Base-by-base conservation (phyloP, 345 rosid genomes). In the Hypericum perforatum region DNA sequence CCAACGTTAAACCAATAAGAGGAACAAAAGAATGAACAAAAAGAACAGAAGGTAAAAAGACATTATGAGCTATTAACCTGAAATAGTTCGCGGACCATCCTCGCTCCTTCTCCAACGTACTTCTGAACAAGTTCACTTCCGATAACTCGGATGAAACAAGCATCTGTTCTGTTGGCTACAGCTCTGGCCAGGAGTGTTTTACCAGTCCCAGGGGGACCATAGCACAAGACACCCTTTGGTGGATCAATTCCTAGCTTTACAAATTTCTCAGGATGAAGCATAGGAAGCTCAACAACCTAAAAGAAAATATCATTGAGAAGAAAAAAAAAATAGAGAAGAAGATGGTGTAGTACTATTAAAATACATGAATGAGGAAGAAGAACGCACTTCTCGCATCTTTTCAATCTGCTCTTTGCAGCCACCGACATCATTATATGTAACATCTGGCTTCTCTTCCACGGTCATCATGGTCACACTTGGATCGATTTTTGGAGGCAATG, bases 401-500 rank as follows among this genome's bases (percentile, higher is more conserved):
- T 91, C 98, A 67, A 91, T 91, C 63, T 91, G 98, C 71, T 91
- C 98, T 71, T 91, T 91, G 61, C 98, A 91, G 49, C 98, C 95
- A 46, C 96, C 98, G 55, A 87, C 98, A 68, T 91, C 98, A 69
- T 87, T 87, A 65, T 91, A 91, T 5, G 98, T 91, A 15, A 91
- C 98, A 67, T 91, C 98, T 32, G 98, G 98, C 59, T 91, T 91
- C 71, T 91, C 98, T 75, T 91, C 98, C 6, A 87, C 98, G 0
- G 96, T 91, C 98, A 91, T 91, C 98, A 92, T 92, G 44, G 98
- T 92, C 50, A 92, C 98, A 65, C 98, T 92, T 43, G 98, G 98
- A 74, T 92, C 98, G 56, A 92, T 92, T 65, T 92, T 92, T 6
- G 98, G 98, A 59, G 98, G 98, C 74, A 92, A 69, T 8, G 98